A percentile compares a stretch with the other conserved stretches of the same genome.
Conservation (phyloP, 164 flowering plant genomes). For the Kalanchoe fedtschenkoi region DNA sequence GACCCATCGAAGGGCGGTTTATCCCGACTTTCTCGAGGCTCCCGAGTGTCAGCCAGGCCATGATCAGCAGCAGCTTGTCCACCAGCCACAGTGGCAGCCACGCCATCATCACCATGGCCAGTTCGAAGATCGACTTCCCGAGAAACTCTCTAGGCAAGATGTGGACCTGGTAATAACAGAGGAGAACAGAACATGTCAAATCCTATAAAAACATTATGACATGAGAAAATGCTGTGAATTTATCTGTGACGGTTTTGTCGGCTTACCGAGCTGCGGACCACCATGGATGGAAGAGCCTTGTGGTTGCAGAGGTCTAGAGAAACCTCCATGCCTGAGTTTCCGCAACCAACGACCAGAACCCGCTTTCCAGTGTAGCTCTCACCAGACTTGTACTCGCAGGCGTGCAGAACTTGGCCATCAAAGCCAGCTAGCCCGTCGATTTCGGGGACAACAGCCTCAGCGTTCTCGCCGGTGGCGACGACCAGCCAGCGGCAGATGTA, state of each 20-base stretch:
- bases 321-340: constrained; percentile 87
- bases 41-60: constrained; percentile 49
- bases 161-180: constrained; percentile 43
- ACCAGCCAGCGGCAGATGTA: constrained; percentile 64
- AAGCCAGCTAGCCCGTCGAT: constrained; percentile 40
- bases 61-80: constrained; percentile 40
- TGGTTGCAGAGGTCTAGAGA: constrained; percentile 69
- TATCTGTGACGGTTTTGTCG: too few relatives aligned
- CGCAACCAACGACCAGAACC: constrained; percentile 73
- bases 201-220: neutral
- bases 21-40: constrained; percentile 47
- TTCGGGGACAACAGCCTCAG: constrained; percentile 55
- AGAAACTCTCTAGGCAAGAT: constrained; percentile 61
- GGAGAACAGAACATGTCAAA: constrained; percentile 1
- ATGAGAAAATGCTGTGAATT: neutral
- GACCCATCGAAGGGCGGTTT: constrained; percentile 52
- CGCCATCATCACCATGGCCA: constrained; percentile 43
- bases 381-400: constrained; percentile 56
- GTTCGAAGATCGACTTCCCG: constrained; percentile 53
- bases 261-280: constrained; percentile 65
- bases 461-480: constrained; percentile 79
- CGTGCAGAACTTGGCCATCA: constrained; percentile 43
- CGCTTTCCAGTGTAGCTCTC: constrained; percentile 36
- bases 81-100: constrained; percentile 65
- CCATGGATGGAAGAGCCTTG: constrained; percentile 61